A percentile compares a stretch with the other conserved stretches of the same genome.
These are phyloP conservation scores for Dictyophora rubrovolvata DNA, from an alignment of 768 basidiomycete species.

Conservation along the genomic window DNA sequence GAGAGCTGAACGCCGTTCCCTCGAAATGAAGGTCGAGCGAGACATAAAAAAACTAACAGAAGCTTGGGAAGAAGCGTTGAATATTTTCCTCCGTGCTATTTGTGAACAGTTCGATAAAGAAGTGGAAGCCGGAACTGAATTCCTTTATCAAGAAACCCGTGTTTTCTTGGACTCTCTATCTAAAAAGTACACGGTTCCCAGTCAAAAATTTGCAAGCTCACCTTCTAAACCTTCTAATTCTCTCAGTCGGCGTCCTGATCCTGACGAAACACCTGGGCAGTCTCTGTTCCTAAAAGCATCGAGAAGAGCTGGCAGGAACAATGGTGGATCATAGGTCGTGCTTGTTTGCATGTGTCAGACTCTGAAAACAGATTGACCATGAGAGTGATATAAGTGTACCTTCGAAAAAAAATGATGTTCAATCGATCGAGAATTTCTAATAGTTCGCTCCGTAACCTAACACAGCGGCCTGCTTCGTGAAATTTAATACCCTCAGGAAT, in stretches of 20 bases:
- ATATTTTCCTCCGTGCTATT: constrained; percentile 4
- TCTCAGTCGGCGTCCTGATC: too few relatives aligned
- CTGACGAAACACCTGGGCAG: too few relatives aligned
- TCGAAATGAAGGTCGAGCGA: background rate
- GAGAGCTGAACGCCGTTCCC: background rate
- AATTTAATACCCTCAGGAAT: background rate
- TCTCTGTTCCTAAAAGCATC: constrained; percentile 53
- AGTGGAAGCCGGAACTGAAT: constrained; percentile 1
- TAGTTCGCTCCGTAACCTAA: constrained; percentile 51
- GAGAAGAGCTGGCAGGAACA: constrained; percentile 65
- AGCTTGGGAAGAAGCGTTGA: constrained; percentile 3
- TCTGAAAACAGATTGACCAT: constrained; percentile 2
- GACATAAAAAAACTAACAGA: constrained; percentile 1
- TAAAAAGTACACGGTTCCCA: too few relatives aligned
- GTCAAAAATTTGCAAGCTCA: too few relatives aligned
- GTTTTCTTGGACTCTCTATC: constrained; percentile 1
- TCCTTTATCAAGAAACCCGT: background rate
- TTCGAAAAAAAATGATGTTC: constrained; percentile 71
- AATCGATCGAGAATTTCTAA: constrained; percentile 54
- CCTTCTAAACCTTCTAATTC: too few relatives aligned
- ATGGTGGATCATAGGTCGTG: constrained; percentile 19
- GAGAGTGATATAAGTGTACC: constrained; percentile 20
- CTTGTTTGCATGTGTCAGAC: constrained; percentile 30
- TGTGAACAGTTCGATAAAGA: constrained; percentile 5
- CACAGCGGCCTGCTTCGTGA: constrained; percentile 39